phyloP scores from a whole-genome alignment of 1,284 basidiomycete species.

The Rugosomyces carneus region DNA sequence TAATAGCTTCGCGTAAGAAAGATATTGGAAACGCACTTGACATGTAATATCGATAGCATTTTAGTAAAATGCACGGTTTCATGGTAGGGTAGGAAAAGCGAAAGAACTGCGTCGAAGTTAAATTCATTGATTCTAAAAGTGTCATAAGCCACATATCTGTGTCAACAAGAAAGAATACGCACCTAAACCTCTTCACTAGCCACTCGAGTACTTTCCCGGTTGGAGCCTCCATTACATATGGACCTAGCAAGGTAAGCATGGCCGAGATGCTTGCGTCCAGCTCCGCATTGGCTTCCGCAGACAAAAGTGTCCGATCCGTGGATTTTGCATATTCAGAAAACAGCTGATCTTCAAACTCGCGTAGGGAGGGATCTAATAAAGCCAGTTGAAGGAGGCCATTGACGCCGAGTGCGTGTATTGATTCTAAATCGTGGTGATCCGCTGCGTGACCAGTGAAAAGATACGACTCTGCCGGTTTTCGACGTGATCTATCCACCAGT shows the following conservation, averaged over 20 bases:
- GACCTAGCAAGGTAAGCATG: constrained; percentile 72
- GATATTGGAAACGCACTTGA: constrained; percentile 46
- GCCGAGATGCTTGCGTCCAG: constrained; percentile 57
- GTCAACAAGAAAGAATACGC: constrained; percentile 19
- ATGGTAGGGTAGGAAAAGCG: constrained; percentile 91
- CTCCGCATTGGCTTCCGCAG: constrained; percentile 54
- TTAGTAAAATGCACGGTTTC: constrained; percentile 93
- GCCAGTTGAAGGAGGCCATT: constrained; percentile 81
- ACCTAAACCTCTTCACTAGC: constrained; percentile 93
- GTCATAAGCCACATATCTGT: not conserved
- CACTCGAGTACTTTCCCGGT: constrained; percentile 91
- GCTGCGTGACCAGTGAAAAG: constrained; percentile 84
- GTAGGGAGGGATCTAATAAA: constrained; percentile 56
- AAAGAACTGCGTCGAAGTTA: constrained; percentile 77
- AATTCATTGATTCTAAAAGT: constrained; percentile 82
- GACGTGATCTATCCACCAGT: constrained; percentile 62
- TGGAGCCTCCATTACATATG: constrained; percentile 77
- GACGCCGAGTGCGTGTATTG: constrained; percentile 77
- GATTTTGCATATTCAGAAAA: constrained; percentile 79
- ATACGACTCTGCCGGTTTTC: constrained; percentile 66
- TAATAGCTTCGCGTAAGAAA: not conserved
- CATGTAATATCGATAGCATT: constrained; percentile 82
- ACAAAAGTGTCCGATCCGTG: constrained; percentile 80
- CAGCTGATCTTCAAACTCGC: constrained; percentile 68
- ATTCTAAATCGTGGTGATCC: constrained; percentile 79